Conservation (phyloP, 177 flowering plant species). For the Vitis hybrid region DNA sequence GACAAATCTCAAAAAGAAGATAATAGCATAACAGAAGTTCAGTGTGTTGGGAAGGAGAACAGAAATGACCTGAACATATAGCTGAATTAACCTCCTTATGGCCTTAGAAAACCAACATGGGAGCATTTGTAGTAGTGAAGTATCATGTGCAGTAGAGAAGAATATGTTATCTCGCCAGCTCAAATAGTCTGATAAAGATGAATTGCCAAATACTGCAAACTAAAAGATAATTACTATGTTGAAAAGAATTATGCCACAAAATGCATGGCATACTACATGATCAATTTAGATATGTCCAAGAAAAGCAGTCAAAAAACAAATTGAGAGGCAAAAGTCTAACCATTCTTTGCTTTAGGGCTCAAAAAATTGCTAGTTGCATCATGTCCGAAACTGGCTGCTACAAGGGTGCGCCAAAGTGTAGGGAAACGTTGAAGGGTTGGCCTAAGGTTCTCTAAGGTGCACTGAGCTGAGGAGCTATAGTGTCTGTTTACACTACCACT, state of each 20-base stretch:
- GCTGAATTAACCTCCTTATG: slow-evolving; percentile 80
- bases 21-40: not conserved
- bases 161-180: slow-evolving; percentile 85
- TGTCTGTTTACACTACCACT: slow-evolving; percentile 84
- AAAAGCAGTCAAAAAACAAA: not conserved
- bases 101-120: slow-evolving; percentile 95
- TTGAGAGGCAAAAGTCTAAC: slow-evolving; percentile 30
- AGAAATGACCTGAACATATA: slow-evolving; percentile 79
- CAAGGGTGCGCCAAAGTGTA: slow-evolving; percentile 80
- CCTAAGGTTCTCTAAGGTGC: slow-evolving; percentile 90
- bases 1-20: not conserved
- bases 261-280: not conserved
- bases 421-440: slow-evolving; percentile 81
- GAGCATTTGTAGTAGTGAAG: slow-evolving; percentile 88
- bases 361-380: slow-evolving; percentile 48
- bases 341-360: slow-evolving; percentile 45
- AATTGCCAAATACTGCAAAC: slow-evolving; percentile 45
- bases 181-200: slow-evolving; percentile 71
- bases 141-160: slow-evolving; percentile 79
- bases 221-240: slow-evolving; percentile 1
- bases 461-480: slow-evolving; percentile 72
- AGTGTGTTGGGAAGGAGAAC: not conserved
- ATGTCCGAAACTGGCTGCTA: slow-evolving; percentile 80
- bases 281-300: not conserved
- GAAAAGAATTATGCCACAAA: not conserved